Evolutionary conservation across 495 filamentous ascomycete genomes (phyloP), one percentile per base, ranked within the genome.

Genomic region (Penicillium manginii): DNA sequence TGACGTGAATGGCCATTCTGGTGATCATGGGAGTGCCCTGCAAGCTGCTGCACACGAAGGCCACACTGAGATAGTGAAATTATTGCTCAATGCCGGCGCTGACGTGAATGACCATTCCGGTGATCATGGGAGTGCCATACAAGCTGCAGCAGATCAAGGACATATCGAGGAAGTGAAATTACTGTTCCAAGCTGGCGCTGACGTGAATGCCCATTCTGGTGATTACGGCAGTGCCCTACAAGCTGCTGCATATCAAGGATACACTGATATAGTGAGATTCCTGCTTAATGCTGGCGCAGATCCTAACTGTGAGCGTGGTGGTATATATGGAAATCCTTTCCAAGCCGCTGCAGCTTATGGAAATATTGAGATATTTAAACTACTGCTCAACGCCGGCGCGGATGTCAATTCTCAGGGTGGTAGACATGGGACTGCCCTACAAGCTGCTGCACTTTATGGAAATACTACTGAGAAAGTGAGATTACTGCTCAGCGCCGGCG

Each of bases 201-300:
- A 55, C 31, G 54, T 50, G n/a, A 50, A 50, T 35, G 52, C 52
- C 3, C 40, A 55, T 3, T 23, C 23, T 55, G 52, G 40, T 33
- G 0, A 21, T 18, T 52, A 17, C 26, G 59, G 54, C 39, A 61
- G 47, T 54, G 54, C 60, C 26, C 60, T 62, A 21, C 55, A 58
- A 26, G 39, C 40, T 21, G 54, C 60, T 39, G 47, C 37, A 32
- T 19, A 9, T 29, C 2, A 2, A 9, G 55, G 48, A 52, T 19
- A 31, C 29, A 29, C 9, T 33, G 54, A 61, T n/a, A 46, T 54
- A 51, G 54, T 61, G 9, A 47, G 40, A 18, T 43, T 61, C 11
- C 31, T 61, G 15, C 49, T 61, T 6, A 26, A 54, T 19, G 46
- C 50, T 46, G 12, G 23, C 12, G 59, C 59, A 2, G 54, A 61